Conservation (phyloP, 2,329 filamentous ascomycete species). For the Ophiostoma fasciatum region DNA sequence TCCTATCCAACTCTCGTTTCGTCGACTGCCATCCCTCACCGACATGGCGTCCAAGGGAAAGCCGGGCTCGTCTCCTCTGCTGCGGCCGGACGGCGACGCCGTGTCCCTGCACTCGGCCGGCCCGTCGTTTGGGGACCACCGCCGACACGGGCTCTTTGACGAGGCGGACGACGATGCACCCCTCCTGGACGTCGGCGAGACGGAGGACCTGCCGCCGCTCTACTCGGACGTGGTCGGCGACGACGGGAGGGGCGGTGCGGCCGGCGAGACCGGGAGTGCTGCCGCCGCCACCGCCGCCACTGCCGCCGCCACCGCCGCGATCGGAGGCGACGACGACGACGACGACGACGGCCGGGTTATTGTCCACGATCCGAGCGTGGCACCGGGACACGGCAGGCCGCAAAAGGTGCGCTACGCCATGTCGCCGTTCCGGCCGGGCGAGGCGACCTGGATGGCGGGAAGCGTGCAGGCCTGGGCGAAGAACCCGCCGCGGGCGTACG, state of each 20-base stretch:
- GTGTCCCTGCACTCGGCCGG: constrained; percentile 16
- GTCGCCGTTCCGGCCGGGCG: no score
- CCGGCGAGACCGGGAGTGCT: no score
- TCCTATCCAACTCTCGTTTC: no score
- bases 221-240: constrained; percentile 24
- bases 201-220: constrained; percentile 28
- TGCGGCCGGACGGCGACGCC: constrained; percentile 13
- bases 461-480: no score
- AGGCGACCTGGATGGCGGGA: no score
- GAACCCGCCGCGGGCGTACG: constrained; percentile 36
- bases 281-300: no score
- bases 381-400: neutral
- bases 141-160: neutral
- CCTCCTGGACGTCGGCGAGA: constrained; percentile 22
- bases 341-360: constrained; percentile 10
- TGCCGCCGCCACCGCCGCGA: no score
- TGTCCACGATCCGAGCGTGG: no score
- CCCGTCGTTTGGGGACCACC: neutral
- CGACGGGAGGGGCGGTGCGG: neutral
- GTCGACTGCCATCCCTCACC: no score
- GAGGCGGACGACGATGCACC: constrained; percentile 18
- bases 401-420: constrained; percentile 4
- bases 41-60: constrained; percentile 7
- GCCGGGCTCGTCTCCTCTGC: constrained; percentile 4
- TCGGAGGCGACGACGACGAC: constrained; percentile 11